Evolutionary conservation across 352 stramenopile species (phyloP).

Genomic region (Globisporangium nodosum): DNA sequence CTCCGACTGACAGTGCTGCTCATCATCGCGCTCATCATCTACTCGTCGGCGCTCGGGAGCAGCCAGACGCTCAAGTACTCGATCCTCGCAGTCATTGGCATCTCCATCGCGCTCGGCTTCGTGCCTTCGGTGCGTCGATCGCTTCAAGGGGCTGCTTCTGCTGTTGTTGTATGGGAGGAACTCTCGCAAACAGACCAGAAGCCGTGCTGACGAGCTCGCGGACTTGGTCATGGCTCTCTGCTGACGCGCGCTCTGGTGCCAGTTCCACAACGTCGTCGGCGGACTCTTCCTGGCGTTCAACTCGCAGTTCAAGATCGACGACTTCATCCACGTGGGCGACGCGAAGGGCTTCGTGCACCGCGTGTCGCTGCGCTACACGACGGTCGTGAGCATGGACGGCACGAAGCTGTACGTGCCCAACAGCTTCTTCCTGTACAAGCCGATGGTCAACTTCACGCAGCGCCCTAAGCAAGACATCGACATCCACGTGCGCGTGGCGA

Average conservation of each 20-base stretch:
- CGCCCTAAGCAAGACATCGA: slow-evolving; percentile 80
- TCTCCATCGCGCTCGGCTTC: slow-evolving; percentile 82
- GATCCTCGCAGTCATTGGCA: slow-evolving; percentile 73
- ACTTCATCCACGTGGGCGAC: slow-evolving; percentile 79
- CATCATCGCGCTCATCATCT: slow-evolving; percentile 83
- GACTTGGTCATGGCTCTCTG: neutral
- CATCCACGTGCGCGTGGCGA: slow-evolving; percentile 58
- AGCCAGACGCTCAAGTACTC: slow-evolving; percentile 79
- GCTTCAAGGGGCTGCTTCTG: no score
- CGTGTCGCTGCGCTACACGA: slow-evolving; percentile 81
- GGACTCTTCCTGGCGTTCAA: slow-evolving; percentile 88
- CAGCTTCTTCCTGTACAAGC: slow-evolving; percentile 89
- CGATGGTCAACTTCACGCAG: slow-evolving; percentile 87
- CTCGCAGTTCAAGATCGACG: slow-evolving; percentile 83
- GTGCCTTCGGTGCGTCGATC: slow-evolving; percentile 49
- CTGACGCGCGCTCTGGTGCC: neutral
- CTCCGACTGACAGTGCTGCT: slow-evolving; percentile 68
- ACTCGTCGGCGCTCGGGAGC: slow-evolving; percentile 69
- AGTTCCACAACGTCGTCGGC: slow-evolving; percentile 84
- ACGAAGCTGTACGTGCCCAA: slow-evolving; percentile 83
- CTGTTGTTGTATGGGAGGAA: no score
- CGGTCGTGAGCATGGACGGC: slow-evolving; percentile 70
- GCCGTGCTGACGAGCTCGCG: neutral
- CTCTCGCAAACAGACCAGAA: no score
- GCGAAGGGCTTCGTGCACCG: slow-evolving; percentile 78